Conservation (phyloP, 306 rosid species). For the Prunus dulcis region DNA sequence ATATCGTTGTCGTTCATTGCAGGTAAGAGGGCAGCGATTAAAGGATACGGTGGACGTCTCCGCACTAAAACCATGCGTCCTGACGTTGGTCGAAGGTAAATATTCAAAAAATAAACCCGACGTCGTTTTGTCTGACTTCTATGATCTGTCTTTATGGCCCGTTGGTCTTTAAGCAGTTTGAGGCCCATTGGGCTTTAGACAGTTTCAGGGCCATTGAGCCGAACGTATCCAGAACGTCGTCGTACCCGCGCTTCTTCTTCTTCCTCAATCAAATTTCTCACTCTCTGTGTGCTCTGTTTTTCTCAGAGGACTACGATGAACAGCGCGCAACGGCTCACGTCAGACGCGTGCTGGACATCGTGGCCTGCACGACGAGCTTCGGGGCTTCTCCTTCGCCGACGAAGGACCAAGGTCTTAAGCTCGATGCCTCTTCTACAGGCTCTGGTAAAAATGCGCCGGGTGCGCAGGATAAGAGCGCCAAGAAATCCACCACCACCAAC, state of each 20-base stretch:
- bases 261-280: neutral
- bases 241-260: neutral
- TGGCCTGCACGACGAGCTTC: constrained; percentile 82
- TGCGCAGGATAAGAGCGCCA: constrained; percentile 38
- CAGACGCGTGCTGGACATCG: constrained; percentile 74
- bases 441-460: constrained; percentile 32
- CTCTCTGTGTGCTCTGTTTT: neutral
- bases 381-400: constrained; percentile 40
- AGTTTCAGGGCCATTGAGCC: neutral
- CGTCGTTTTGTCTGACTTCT: constrained; percentile 14
- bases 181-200: neutral
- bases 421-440: constrained; percentile 22
- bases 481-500: constrained; percentile 25
- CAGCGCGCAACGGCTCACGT: constrained; percentile 73
- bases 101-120: neutral
- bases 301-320: constrained; percentile 74
- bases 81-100: constrained; percentile 73
- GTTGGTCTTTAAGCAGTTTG: neutral
- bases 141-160: neutral
- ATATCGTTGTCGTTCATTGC: neutral
- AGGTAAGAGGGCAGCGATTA: constrained; percentile 82
- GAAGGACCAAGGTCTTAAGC: constrained; percentile 41
- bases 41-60: constrained; percentile 84
- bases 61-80: constrained; percentile 84
- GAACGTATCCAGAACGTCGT: neutral